These are phyloP conservation scores for Monotropa hypopitys DNA, from an alignment of 179 eudicot genomes.

Conservation along the genomic window DNA sequence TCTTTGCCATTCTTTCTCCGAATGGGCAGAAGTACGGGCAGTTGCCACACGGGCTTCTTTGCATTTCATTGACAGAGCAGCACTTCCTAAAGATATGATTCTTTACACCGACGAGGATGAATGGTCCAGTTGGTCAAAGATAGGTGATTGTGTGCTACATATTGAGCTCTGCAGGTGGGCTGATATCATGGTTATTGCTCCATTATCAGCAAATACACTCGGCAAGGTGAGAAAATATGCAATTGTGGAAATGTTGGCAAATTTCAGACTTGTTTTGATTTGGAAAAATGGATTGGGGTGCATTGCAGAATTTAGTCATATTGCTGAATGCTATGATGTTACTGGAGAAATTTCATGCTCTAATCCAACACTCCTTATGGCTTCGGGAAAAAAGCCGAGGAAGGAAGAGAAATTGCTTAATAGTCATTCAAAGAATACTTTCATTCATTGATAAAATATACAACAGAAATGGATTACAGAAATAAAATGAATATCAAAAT, in stretches of 20 bases:
- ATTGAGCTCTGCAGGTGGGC: constrained; percentile 93
- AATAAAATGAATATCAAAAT: no score
- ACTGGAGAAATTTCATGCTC: no score
- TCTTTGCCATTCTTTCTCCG: constrained; percentile 73
- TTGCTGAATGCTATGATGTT: no score
- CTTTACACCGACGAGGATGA: constrained; percentile 84
- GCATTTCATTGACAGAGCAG: constrained; percentile 52
- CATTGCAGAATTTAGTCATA: no score
- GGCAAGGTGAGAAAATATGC: constrained; percentile 51
- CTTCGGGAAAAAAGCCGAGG: no score
- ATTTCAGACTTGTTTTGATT: neutral
- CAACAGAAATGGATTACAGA: no score
- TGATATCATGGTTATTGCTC: constrained; percentile 92
- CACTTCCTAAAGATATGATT: constrained; percentile 61
- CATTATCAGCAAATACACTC: constrained; percentile 85
- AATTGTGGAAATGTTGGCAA: no score
- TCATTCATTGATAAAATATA: no score
- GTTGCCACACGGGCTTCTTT: constrained; percentile 65
- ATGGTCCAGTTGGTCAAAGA: constrained; percentile 78
- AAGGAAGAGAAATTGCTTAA: no score
- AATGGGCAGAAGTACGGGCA: constrained; percentile 94
- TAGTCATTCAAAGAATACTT: no score
- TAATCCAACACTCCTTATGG: no score
- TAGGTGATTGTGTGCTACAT: constrained; percentile 84
- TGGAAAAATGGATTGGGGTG: no score